Evolutionary conservation across 2,329 filamentous ascomycete species (phyloP).

Genomic region (Arthrobotrys megalospora): DNA sequence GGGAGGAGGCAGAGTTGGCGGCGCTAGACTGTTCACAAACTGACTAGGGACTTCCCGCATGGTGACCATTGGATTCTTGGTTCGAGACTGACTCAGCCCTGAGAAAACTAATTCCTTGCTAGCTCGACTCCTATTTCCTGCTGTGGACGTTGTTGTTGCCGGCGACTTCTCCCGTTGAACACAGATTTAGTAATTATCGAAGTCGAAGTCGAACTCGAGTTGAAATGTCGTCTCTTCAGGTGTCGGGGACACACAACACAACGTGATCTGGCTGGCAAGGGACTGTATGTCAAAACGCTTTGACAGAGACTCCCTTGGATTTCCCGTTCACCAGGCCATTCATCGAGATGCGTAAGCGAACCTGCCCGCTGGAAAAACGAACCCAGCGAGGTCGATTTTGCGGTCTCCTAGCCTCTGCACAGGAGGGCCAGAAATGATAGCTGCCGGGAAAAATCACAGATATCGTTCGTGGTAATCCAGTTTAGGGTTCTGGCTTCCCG

Average conservation of each 20-base stretch:
- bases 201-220: constrained; percentile 2
- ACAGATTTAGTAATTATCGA: constrained; percentile 25
- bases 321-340: constrained; percentile 43
- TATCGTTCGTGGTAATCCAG: constrained; percentile 18
- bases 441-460: constrained; percentile 29
- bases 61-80: constrained; percentile 54
- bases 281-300: constrained; percentile 28
- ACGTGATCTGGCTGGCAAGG: constrained; percentile 32
- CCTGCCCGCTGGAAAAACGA: constrained; percentile 40
- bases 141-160: constrained; percentile 1
- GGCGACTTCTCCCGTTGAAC: constrained; percentile 13
- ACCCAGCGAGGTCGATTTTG: constrained; percentile 32
- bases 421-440: constrained; percentile 20
- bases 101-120: constrained; percentile 28
- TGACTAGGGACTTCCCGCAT: constrained; percentile 61
- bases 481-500: constrained; percentile 28
- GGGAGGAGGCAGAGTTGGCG: constrained; percentile 57
- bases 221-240: constrained; percentile 19
- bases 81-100: constrained; percentile 33
- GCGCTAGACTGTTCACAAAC: constrained; percentile 60
- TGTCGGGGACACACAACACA: constrained; percentile 49
- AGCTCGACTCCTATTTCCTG: constrained; percentile 8
- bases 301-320: constrained; percentile 55
- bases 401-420: constrained; percentile 25
- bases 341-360: constrained; percentile 60